Evolutionary conservation across 2,329 filamentous ascomycete genomes (phyloP), one percentile per base, ranked within the genome.

Genomic region (Nannizziopsis arthrosporioides): DNA sequence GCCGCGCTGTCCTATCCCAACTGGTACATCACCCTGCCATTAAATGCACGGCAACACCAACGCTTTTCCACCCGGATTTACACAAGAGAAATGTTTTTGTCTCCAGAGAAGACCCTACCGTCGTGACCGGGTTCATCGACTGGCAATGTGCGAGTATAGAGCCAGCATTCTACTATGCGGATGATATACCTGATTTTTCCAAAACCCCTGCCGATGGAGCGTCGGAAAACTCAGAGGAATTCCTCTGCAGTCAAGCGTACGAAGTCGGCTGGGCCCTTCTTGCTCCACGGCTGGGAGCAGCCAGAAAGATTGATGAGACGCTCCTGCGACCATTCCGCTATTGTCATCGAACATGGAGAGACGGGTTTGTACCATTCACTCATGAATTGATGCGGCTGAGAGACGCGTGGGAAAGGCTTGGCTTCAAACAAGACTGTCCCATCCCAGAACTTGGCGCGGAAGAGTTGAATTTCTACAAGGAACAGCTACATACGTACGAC

Each of bases 21-120:
- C 59, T 68, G 44, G 53, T 54, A n/a, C 32, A 54, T 36, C 52
- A 61, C 51, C 46, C 56, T 49, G 42, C 44, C 3, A 59, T 68
- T 14, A 48, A 56, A 43, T 50, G 60, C 30, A 54, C 56, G 41
- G 54, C 62, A 51, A 49, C 34, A 22, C 63, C 63, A 31, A 56
- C 61, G 3, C 51, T 71, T 2, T 63, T 67, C 44, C 66, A 71
- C 48, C 61, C 63, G 11, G 66, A 71, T 54, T 50, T 70, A 35
- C 60, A 69, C 52, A 65, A 63, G 57, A 57, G 64, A 50, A 71
- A 70, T 53, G 66, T 71, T 14, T 70, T 68, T 50, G 61, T 71
- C 41, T 66, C 62, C 5, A 57, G 63, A 42, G 59, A 65, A 7
- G 58, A 70, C 44, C 63, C 67, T 11, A 61, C 61, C 19, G 47